These are phyloP conservation scores for Globisporangium splendens DNA, from an alignment of 352 stramenopile species.

Conservation along the genomic window DNA sequence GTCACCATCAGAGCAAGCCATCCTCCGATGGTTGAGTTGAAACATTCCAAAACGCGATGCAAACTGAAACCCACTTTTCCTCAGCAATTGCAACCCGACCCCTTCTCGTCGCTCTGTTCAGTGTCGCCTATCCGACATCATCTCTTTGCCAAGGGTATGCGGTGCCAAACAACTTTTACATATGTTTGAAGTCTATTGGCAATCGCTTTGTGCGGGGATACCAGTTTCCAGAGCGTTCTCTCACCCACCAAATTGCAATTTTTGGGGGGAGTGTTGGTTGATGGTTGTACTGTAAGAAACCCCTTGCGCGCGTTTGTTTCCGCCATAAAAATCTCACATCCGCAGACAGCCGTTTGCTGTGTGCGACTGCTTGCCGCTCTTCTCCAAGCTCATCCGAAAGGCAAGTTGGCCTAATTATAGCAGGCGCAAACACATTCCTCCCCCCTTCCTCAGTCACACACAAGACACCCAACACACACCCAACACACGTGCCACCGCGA, in stretches of 20 bases:
- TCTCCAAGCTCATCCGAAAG: conserved; percentile 1
- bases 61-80: too few species aligned
- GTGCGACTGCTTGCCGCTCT: not conserved
- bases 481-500: too few species aligned
- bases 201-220: not conserved
- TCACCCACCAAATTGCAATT: not conserved
- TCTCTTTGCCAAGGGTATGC: too few species aligned
- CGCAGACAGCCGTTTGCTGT: not conserved
- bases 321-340: not conserved
- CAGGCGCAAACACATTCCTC: not conserved
- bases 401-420: conserved; percentile 9
- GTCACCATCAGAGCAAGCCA: too few species aligned
- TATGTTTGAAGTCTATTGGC: too few species aligned
- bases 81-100: too few species aligned
- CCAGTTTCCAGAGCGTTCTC: not conserved
- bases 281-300: not conserved
- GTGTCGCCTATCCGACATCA: too few species aligned
- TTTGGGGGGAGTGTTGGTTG: not conserved
- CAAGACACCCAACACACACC: not conserved
- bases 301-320: not conserved
- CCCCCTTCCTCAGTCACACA: not conserved
- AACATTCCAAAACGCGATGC: too few species aligned
- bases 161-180: too few species aligned
- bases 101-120: too few species aligned
- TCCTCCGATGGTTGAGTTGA: too few species aligned